Percentiles rank a stretch among this genome's conserved stretches.
Evolutionary conservation across 768 basidiomycete species (phyloP).

Genomic region (Tricholoma saponaceum): DNA sequence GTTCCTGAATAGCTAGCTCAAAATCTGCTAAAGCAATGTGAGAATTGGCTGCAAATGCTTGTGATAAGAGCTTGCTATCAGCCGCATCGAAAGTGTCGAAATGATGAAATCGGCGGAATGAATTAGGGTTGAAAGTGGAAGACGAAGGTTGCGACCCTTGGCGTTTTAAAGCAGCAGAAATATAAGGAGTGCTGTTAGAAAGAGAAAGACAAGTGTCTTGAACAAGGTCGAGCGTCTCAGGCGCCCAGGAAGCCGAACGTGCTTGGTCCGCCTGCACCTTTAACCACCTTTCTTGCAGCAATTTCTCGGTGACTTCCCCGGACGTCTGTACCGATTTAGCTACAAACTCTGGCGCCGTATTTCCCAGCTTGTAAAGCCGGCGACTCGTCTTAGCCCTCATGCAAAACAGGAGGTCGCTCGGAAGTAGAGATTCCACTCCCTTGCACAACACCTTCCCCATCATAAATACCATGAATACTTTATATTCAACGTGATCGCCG

Average conservation of each 20-base stretch:
- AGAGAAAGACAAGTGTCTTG: slow-evolving; percentile 32
- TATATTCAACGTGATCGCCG: slow-evolving; percentile 29
- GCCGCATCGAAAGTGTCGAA: slow-evolving; percentile 3
- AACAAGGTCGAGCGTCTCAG: slow-evolving; percentile 19
- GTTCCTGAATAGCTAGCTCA: slow-evolving; percentile 26
- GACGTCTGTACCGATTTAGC: slow-evolving; percentile 15
- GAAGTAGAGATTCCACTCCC: slow-evolving; percentile 15
- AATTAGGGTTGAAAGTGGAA: neutral
- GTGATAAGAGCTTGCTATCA: neutral
- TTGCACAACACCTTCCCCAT: slow-evolving; percentile 23
- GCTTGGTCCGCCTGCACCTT: slow-evolving; percentile 21
- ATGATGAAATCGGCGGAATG: slow-evolving; percentile 14
- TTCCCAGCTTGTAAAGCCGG: slow-evolving; percentile 34
- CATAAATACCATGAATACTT: slow-evolving; percentile 43
- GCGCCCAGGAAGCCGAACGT: slow-evolving; percentile 19
- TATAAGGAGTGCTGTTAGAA: slow-evolving; percentile 19
- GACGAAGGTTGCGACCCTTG: slow-evolving; percentile 6
- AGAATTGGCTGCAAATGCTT: slow-evolving; percentile 6
- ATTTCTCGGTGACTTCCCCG: slow-evolving; percentile 3
- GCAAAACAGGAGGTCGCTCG: slow-evolving; percentile 32
- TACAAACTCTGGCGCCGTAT: slow-evolving; percentile 16
- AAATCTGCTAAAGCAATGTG: slow-evolving; percentile 30
- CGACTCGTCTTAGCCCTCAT: slow-evolving; percentile 33
- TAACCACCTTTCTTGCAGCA: slow-evolving; percentile 31
- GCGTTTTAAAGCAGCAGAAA: slow-evolving; percentile 7